A percentile compares a stretch with the other conserved stretches of the same genome.
Evolutionary conservation across 768 basidiomycete species (phyloP).

Genomic region (Naematelia encephala): DNA sequence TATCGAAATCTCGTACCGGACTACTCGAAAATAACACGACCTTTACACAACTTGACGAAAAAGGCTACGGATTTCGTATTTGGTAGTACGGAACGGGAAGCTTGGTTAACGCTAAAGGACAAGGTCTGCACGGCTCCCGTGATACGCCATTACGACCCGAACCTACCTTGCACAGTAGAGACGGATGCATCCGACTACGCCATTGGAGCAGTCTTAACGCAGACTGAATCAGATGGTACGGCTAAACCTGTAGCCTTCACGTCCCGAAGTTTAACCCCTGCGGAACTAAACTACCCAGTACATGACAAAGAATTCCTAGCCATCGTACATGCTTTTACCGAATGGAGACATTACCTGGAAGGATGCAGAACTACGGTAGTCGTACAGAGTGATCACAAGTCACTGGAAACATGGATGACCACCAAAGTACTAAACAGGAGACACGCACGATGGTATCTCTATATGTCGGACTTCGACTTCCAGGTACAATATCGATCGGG

Average conservation of each 20-base stretch:
- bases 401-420: slow-evolving; percentile 19
- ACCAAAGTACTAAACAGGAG: slow-evolving; percentile 52
- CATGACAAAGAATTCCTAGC: slow-evolving; percentile 58
- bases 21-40: slow-evolving; percentile 49
- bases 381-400: slow-evolving; percentile 14
- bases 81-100: neutral
- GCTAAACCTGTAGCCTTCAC: slow-evolving; percentile 52
- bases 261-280: slow-evolving; percentile 25
- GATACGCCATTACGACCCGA: slow-evolving; percentile 12
- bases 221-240: slow-evolving; percentile 13
- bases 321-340: slow-evolving; percentile 19
- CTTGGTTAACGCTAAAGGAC: slow-evolving; percentile 25
- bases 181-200: slow-evolving; percentile 45
- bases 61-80: slow-evolving; percentile 20
- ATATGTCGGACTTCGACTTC: slow-evolving; percentile 12
- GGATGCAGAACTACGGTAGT: neutral
- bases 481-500: slow-evolving; percentile 8
- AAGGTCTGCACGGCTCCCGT: slow-evolving; percentile 20
- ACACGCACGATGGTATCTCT: slow-evolving; percentile 54
- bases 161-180: slow-evolving; percentile 10
- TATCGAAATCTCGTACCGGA: slow-evolving; percentile 53
- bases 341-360: slow-evolving; percentile 7
- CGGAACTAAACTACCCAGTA: slow-evolving; percentile 56
- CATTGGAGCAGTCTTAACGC: slow-evolving; percentile 42
- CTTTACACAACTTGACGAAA: slow-evolving; percentile 25